Percentiles rank a stretch among this genome's conserved stretches.
These are phyloP conservation scores for Pichia kudriavzevii DNA, from an alignment of 1,139 yeast genomes.

Conservation along the genomic window DNA sequence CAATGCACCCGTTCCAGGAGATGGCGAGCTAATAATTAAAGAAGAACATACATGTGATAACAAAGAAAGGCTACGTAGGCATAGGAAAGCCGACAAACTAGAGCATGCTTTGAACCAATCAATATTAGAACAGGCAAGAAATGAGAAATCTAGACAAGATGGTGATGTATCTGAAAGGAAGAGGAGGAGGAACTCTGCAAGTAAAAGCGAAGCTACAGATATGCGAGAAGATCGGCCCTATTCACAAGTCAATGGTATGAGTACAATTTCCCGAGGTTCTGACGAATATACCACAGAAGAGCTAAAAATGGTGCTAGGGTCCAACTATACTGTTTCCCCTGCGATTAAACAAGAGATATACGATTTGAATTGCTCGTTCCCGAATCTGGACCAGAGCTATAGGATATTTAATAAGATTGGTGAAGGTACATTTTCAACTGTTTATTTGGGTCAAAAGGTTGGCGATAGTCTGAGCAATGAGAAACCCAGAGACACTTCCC, in stretches of 20 bases:
- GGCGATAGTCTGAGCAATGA: conserved; percentile 8
- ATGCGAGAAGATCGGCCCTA: background rate
- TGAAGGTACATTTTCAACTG: conserved; percentile 90
- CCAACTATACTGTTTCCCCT: conserved; percentile 29
- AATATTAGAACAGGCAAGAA: conserved; percentile 6
- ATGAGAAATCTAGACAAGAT: background rate
- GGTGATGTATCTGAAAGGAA: background rate
- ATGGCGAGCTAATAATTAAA: no score
- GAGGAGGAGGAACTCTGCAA: background rate
- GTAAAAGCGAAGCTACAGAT: background rate
- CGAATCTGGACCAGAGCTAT: conserved; percentile 52
- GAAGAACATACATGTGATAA: no score
- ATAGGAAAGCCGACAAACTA: no score
- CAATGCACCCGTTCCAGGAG: no score
- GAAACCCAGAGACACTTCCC: conserved; percentile 23
- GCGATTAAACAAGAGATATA: conserved; percentile 63
- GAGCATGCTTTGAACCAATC: no score
- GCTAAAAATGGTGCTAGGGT: conserved; percentile 3
- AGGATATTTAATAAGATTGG: conserved; percentile 80
- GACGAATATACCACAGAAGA: conserved; percentile 9
- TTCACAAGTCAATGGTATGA: background rate
- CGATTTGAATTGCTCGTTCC: conserved; percentile 55
- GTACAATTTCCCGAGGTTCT: conserved; percentile 6
- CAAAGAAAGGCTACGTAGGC: background rate
- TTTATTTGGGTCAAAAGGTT: conserved; percentile 64